A percentile compares a stretch with the other conserved stretches of the same genome.
These are phyloP conservation scores for Aspergillus sp. DNA, from an alignment of 2,329 filamentous ascomycete genomes.

Conservation along the genomic window DNA sequence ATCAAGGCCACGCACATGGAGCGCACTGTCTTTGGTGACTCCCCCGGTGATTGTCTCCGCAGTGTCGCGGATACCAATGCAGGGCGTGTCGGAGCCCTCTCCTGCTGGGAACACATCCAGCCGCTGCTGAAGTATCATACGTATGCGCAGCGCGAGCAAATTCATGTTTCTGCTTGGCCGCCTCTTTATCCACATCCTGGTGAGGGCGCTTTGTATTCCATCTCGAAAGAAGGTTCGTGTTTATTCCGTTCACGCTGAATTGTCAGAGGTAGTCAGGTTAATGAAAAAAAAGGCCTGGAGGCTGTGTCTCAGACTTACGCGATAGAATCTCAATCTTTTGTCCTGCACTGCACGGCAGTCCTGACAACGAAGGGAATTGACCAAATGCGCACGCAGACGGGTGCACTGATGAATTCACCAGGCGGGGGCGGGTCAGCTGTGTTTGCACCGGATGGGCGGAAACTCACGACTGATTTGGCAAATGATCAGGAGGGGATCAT, in stretches of 20 bases:
- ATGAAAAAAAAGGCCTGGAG: slow-evolving; percentile 30
- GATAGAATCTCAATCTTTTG: slow-evolving; percentile 56
- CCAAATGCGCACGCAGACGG: slow-evolving; percentile 42
- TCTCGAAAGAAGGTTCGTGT: background rate
- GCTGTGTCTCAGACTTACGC: slow-evolving; percentile 55
- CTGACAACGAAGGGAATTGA: slow-evolving; percentile 48
- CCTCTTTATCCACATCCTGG: slow-evolving; percentile 15
- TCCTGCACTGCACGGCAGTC: slow-evolving; percentile 54
- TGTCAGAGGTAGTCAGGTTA: background rate
- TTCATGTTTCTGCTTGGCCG: slow-evolving; percentile 54
- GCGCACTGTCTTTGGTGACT: slow-evolving; percentile 52
- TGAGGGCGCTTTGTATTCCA: background rate
- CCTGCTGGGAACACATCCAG: slow-evolving; percentile 55
- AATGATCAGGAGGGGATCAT: slow-evolving; percentile 48
- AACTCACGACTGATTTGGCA: slow-evolving; percentile 40
- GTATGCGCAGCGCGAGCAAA: slow-evolving; percentile 44
- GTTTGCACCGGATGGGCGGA: slow-evolving; percentile 53
- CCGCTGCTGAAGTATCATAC: slow-evolving; percentile 52
- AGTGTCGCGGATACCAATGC: slow-evolving; percentile 40
- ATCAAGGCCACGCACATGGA: slow-evolving; percentile 57
- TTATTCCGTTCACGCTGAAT: too few relatives aligned
- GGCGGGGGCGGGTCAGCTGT: slow-evolving; percentile 50
- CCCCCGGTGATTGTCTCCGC: slow-evolving; percentile 37
- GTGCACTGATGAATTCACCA: slow-evolving; percentile 40
- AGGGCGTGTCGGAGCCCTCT: slow-evolving; percentile 46